phyloP scores from a whole-genome alignment of 768 basidiomycete genomes.

The Suillus discolor region DNA sequence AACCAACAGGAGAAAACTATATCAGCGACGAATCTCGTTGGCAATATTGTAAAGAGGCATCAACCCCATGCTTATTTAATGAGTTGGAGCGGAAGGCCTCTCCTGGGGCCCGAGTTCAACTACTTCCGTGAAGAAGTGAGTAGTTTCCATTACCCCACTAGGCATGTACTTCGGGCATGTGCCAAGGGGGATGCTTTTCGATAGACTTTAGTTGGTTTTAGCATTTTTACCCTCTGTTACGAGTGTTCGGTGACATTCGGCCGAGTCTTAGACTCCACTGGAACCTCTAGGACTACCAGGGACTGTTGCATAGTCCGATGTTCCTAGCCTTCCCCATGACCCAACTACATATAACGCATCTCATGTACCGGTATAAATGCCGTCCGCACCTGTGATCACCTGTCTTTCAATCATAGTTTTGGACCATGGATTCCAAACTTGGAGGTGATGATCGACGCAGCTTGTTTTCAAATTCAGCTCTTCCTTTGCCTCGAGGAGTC shows the following conservation, averaged over 20 bases:
- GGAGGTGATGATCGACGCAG: neutral
- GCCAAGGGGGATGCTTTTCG: neutral
- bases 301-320: neutral
- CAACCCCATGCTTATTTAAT: neutral
- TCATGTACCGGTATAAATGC: neutral
- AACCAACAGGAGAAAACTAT: neutral
- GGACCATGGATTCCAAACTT: neutral
- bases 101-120: neutral
- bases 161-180: neutral
- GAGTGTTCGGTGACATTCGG: neutral
- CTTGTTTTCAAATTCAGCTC: slow-evolving; percentile 5
- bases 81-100: neutral
- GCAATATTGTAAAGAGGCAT: neutral
- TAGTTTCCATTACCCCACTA: neutral
- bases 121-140: neutral
- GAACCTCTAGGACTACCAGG: neutral
- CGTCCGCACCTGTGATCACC: neutral
- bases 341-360: neutral
- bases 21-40: neutral
- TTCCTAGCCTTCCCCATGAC: neutral
- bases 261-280: neutral
- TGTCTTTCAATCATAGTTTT: neutral
- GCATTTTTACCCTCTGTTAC: too few species aligned
- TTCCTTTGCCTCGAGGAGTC: slow-evolving; percentile 6
- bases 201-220: too few species aligned